phyloP scores from a whole-genome alignment of 306 rosid genomes.

The Citrullus colocynthis region DNA sequence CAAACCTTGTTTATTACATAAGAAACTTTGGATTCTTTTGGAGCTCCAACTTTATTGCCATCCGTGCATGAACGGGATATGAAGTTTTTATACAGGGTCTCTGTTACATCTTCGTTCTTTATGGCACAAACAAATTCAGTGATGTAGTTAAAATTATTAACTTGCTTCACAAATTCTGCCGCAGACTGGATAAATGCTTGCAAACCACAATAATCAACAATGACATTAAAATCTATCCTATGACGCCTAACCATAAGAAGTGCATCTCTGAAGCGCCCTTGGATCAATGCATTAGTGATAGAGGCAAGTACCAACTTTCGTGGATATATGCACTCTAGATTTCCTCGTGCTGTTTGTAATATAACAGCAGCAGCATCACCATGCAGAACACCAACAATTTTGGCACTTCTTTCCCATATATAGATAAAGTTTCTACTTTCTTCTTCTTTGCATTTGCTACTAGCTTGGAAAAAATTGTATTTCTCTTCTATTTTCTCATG shows the following conservation, averaged over 20 bases:
- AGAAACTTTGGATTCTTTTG: slow-evolving; percentile 21
- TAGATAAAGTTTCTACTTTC: slow-evolving; percentile 43
- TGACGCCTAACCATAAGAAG: slow-evolving; percentile 90
- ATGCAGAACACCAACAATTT: slow-evolving; percentile 68
- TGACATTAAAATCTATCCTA: slow-evolving; percentile 80
- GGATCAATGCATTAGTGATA: slow-evolving; percentile 62
- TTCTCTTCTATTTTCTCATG: slow-evolving; percentile 40
- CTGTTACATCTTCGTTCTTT: slow-evolving; percentile 58
- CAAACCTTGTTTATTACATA: slow-evolving; percentile 55
- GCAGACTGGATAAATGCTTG: slow-evolving; percentile 62
- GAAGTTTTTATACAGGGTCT: slow-evolving; percentile 47
- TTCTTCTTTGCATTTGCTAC: slow-evolving; percentile 35
- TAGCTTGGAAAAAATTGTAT: slow-evolving; percentile 32
- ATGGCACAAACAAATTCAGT: slow-evolving; percentile 92
- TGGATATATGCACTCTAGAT: slow-evolving; percentile 79
- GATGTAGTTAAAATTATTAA: slow-evolving; percentile 69
- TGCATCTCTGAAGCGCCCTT: slow-evolving; percentile 73
- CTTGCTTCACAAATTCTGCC: slow-evolving; percentile 70
- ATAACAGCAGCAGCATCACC: slow-evolving; percentile 80
- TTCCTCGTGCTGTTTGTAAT: slow-evolving; percentile 76
- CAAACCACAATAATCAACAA: slow-evolving; percentile 79
- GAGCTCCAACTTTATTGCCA: slow-evolving; percentile 25
- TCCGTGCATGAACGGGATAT: slow-evolving; percentile 29
- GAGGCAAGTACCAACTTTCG: slow-evolving; percentile 82
- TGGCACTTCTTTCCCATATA: slow-evolving; percentile 95